These are phyloP conservation scores for Starmera quercuum DNA, from an alignment of 805 yeast genomes.

Conservation along the genomic window DNA sequence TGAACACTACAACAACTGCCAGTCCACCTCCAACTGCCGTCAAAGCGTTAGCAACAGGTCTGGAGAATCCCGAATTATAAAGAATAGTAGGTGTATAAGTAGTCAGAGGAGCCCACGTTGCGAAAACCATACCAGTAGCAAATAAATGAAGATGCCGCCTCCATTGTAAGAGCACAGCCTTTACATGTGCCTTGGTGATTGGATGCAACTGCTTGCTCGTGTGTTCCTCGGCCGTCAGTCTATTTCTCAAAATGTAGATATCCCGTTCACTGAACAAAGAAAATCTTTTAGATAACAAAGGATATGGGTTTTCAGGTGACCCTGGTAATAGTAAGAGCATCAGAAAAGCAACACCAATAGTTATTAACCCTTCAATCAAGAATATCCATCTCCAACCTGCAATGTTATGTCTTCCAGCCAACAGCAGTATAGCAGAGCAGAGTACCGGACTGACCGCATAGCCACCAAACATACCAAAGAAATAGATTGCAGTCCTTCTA, in stretches of 20 bases:
- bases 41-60: constrained; percentile 3
- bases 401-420: constrained; percentile 36
- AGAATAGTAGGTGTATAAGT: constrained; percentile 2
- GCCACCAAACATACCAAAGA: constrained; percentile 43
- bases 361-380: constrained; percentile 49
- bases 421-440: constrained; percentile 44
- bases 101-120: constrained; percentile 3
- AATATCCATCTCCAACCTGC: constrained; percentile 61
- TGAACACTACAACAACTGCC: constrained; percentile 1
- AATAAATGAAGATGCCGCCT: constrained; percentile 2
- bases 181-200: not conserved
- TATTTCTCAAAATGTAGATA: not conserved
- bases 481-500: constrained; percentile 47
- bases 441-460: constrained; percentile 36
- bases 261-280: not conserved
- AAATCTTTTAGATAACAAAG: constrained; percentile 1
- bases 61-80: constrained; percentile 1
- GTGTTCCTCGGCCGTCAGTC: constrained; percentile 1
- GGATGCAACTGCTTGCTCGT: constrained; percentile 1
- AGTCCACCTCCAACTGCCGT: constrained; percentile 2
- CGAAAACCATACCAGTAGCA: constrained; percentile 2
- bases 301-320: constrained; percentile 24
- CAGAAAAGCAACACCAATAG: constrained; percentile 40
- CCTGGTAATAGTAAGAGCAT: constrained; percentile 43
- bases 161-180: not conserved